Base-by-base conservation (phyloP, 768 basidiomycete species). In the Lentinus tigrinus region DNA sequence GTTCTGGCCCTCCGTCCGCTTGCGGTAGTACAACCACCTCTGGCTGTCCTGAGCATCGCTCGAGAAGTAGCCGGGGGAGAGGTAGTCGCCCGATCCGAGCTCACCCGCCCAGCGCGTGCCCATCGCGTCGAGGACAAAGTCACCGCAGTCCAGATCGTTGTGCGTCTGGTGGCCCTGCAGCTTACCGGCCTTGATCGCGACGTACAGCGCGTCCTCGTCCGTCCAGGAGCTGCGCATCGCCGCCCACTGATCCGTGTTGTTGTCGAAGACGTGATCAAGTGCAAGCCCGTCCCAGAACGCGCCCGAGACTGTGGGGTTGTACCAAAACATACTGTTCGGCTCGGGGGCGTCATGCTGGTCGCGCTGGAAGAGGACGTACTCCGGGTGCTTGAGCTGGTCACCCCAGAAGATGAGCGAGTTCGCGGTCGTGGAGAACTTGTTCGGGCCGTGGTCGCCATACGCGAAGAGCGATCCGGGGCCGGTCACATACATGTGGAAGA, bases 1-100 rank as follows among this genome's bases (percentile, higher is more conserved):
- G 78, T 98, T 99, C 77, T 99, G 96, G 2, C 96, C 96, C 73
- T 96, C 93, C 3, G 95, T 98, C 76, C 87, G 85, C 80, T 95
- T 98, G 70, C 95, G 83, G 80, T 96, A 99, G 76, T 96, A 98
- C 61, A 82, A 66, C 95, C 95, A 98, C 57, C 95, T 81, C 26
- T 75, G 69, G 42, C 85, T 80, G 59, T 78, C 74, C 70, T 95
- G 93, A 0, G 70, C 69, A 62, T 91, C 93, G 56, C 70, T 83
- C 17, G 70, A 74, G 78, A 99, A 99, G 77, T 98, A 98, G 34
- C 80, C 78, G 0, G 73, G 67, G 3, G 93, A 77, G 39, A 82
- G 70, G 71, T 99, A 99, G 69, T 99, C 84, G 4, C 81, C 94
- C 6, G 88, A 91, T 6, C 96, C 96, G 43, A 94, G 83, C 66